These are phyloP conservation scores for Xylaria multiplex DNA, from an alignment of 2,329 filamentous ascomycete genomes.

Conservation along the genomic window DNA sequence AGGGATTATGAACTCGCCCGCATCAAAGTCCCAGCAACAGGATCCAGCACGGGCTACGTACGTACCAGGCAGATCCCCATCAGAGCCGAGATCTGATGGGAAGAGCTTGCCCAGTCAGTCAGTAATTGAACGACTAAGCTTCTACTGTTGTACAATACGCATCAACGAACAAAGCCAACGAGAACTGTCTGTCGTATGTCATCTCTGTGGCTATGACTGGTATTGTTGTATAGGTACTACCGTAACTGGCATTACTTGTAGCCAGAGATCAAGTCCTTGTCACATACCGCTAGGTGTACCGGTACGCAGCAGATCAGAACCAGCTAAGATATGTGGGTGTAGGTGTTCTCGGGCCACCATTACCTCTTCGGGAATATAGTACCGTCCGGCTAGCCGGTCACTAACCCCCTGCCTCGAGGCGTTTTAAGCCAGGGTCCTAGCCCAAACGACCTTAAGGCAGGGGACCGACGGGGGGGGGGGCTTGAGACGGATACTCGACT, in stretches of 20 bases:
- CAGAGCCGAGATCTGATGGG: conserved; percentile 45
- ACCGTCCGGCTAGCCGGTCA: conserved; percentile 49
- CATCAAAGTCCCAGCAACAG: conserved; percentile 44
- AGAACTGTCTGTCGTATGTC: conserved; percentile 12
- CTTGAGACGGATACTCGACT: conserved; percentile 59
- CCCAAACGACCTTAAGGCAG: conserved; percentile 49
- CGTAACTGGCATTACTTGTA: conserved; percentile 4
- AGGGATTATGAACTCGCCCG: conserved; percentile 42
- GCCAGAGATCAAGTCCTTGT: conserved; percentile 22
- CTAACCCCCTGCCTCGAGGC: conserved; percentile 44
- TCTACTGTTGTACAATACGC: conserved; percentile 35
- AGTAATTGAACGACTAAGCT: conserved; percentile 50
- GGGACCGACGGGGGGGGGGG: conserved; percentile 45
- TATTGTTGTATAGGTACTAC: conserved; percentile 9
- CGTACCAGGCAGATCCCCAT: conserved; percentile 36
- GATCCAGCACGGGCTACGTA: conserved; percentile 37
- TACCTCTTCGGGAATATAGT: conserved; percentile 47
- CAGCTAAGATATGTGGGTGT: conserved; percentile 31
- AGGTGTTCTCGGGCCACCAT: conserved; percentile 46
- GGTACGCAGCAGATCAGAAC: conserved; percentile 21
- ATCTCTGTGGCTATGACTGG: conserved; percentile 7
- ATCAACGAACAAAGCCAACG: conserved; percentile 28
- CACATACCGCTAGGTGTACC: conserved; percentile 14
- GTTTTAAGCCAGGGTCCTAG: conserved; percentile 50
- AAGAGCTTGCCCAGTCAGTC: neutral